phyloP scores from a whole-genome alignment of 2,329 filamentous ascomycete genomes.

The Trichoderma afroharzianum region DNA sequence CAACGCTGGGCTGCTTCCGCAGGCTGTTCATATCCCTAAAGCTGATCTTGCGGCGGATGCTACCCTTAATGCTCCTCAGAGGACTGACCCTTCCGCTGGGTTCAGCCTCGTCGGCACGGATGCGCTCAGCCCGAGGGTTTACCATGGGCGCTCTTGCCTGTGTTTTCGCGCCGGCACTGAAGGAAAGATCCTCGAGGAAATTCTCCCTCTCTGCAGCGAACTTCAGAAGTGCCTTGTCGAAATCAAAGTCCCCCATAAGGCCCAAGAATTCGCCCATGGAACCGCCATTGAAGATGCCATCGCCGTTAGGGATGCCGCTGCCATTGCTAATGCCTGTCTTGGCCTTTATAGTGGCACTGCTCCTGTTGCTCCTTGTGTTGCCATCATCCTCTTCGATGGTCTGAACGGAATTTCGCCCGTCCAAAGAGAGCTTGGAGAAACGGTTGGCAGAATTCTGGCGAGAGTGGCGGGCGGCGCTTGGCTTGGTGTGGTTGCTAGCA shows the following conservation, averaged over 20 bases:
- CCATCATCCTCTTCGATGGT: constrained; percentile 57
- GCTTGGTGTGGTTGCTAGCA: constrained; percentile 29
- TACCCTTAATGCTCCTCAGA: constrained; percentile 66
- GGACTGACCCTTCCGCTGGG: constrained; percentile 52
- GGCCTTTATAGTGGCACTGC: constrained; percentile 61
- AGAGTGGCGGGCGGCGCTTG: constrained; percentile 50
- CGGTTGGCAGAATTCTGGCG: constrained; percentile 58
- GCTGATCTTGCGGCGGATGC: constrained; percentile 87
- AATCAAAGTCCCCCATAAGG: constrained; percentile 70
- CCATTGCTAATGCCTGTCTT: constrained; percentile 26
- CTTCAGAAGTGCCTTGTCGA: constrained; percentile 87
- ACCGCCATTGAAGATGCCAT: constrained; percentile 28
- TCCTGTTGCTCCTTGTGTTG: constrained; percentile 60
- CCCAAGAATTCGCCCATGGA: constrained; percentile 20
- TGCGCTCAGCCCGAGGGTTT: constrained; percentile 75
- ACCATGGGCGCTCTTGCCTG: constrained; percentile 68
- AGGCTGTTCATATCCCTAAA: constrained; percentile 93
- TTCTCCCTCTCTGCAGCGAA: constrained; percentile 93
- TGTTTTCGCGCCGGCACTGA: constrained; percentile 77
- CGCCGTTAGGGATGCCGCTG: constrained; percentile 23
- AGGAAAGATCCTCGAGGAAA: constrained; percentile 87
- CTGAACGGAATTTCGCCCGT: constrained; percentile 50
- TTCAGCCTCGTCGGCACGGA: constrained; percentile 68
- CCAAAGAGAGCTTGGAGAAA: constrained; percentile 51
- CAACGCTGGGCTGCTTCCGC: constrained; percentile 76